phyloP scores from a whole-genome alignment of 2,329 filamentous ascomycete species.

The Tolypocladium ophioglossoides region DNA sequence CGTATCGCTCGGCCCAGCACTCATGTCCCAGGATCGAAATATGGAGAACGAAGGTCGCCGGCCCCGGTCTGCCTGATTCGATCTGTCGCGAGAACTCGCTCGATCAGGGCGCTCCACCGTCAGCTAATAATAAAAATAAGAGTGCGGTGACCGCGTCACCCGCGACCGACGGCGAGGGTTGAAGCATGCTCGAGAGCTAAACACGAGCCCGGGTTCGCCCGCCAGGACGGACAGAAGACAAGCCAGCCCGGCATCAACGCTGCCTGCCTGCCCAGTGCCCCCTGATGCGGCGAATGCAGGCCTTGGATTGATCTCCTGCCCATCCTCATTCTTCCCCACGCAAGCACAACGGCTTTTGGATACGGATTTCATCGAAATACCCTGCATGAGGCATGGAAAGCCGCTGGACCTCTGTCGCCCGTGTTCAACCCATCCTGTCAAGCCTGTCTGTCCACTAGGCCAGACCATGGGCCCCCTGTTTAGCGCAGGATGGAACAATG shows the following conservation, averaged over 20 bases:
- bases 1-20: background rate
- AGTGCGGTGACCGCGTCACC: background rate
- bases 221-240: background rate
- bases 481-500: conserved; percentile 21
- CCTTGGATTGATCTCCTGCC: background rate
- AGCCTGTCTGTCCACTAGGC: background rate
- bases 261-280: no score
- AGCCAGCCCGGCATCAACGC: no score
- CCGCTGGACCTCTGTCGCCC: background rate
- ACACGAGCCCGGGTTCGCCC: background rate
- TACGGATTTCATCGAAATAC: background rate
- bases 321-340: background rate
- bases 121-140: background rate
- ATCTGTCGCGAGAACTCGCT: background rate
- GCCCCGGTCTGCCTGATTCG: background rate
- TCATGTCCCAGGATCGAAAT: background rate
- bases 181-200: background rate
- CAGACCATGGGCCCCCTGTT: conserved; percentile 10
- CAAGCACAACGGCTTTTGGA: background rate
- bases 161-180: background rate
- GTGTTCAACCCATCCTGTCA: background rate
- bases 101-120: background rate
- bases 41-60: background rate
- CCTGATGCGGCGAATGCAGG: background rate
- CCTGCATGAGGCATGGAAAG: background rate